Percentiles rank a stretch among this genome's conserved stretches.
phyloP scores from a whole-genome alignment of 2,329 filamentous ascomycete genomes.

The Fusarium longipes region DNA sequence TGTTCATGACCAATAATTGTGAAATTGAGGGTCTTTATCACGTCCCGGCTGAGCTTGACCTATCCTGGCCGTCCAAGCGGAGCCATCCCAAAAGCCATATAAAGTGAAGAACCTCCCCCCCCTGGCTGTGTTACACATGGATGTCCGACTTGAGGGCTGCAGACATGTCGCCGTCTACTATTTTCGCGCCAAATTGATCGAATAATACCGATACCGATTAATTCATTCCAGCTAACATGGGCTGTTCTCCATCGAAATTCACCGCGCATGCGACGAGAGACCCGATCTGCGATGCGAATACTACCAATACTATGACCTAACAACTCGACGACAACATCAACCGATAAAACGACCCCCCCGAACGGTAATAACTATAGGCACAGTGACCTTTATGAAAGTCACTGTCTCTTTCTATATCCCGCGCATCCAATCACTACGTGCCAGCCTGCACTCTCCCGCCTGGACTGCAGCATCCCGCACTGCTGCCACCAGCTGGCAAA shows the following conservation, averaged over 20 bases:
- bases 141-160: not conserved
- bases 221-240: not conserved
- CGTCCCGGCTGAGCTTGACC: constrained; percentile 19
- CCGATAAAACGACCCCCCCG: not conserved
- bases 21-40: constrained; percentile 21
- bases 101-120: constrained; percentile 31
- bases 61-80: constrained; percentile 22
- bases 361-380: not conserved
- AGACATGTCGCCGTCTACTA: not conserved
- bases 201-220: not conserved
- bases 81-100: constrained; percentile 30
- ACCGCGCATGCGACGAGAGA: not conserved
- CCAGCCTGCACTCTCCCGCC: constrained; percentile 24
- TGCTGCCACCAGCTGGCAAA: constrained; percentile 30
- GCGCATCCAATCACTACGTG: not conserved
- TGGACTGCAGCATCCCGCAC: constrained; percentile 24
- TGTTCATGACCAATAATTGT: constrained; percentile 28
- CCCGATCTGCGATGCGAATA: constrained; percentile 3
- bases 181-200: not conserved
- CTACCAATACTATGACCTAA: not conserved
- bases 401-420: not conserved
- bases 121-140: constrained; percentile 18
- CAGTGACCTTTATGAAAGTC: not conserved
- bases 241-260: not conserved
- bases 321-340: not conserved